These are phyloP conservation scores for Botryotinia globosa DNA, from an alignment of 2,329 filamentous ascomycete species.

Conservation along the genomic window DNA sequence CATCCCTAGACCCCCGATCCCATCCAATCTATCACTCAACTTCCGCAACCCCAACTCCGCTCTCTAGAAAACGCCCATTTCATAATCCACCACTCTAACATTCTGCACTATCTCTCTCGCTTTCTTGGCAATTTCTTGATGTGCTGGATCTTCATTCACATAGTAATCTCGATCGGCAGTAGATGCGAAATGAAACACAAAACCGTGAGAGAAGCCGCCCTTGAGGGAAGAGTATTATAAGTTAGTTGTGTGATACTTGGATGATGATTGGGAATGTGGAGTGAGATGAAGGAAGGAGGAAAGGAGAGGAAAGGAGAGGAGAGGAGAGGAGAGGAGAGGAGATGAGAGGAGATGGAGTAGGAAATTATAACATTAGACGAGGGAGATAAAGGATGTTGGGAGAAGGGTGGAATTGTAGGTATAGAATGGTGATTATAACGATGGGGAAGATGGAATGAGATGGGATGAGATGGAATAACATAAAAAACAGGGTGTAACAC, in stretches of 20 bases:
- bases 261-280: background rate
- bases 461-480: background rate
- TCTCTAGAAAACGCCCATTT: constrained; percentile 47
- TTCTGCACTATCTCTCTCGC: constrained; percentile 49
- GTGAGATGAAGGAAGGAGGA: background rate
- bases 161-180: constrained; percentile 68
- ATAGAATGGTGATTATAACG: too few species aligned
- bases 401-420: background rate
- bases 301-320: background rate
- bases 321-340: background rate
- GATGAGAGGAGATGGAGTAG: background rate
- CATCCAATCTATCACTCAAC: background rate
- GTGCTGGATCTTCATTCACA: constrained; percentile 60
- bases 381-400: background rate
- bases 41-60: background rate
- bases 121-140: constrained; percentile 57
- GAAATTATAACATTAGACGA: background rate
- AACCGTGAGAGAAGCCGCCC: constrained; percentile 66
- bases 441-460: background rate
- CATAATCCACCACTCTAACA: constrained; percentile 60
- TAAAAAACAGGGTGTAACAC: constrained; percentile 23
- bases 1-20: background rate
- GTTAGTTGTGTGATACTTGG: background rate
- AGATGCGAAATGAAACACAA: constrained; percentile 64
- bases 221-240: constrained; percentile 30